Percentiles rank a stretch among this genome's conserved stretches.
phyloP scores from a whole-genome alignment of 2,329 filamentous ascomycete species.

The Diplodia seriata region DNA sequence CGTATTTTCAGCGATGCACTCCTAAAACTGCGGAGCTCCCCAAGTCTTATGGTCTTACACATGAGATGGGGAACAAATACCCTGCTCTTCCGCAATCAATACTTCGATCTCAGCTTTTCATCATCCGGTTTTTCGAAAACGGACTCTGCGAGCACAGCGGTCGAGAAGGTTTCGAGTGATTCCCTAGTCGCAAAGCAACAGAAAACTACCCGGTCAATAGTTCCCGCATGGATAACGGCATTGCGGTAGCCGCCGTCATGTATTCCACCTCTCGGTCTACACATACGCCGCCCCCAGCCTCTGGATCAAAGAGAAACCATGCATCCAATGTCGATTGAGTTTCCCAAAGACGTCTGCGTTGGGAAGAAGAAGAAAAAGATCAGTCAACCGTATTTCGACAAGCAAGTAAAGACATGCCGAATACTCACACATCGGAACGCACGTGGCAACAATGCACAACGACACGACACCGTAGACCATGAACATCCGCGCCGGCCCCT shows the following conservation, averaged over 20 bases:
- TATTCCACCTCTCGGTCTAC: not conserved
- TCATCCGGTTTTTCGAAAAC: too few species aligned
- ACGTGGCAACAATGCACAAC: conserved; percentile 41
- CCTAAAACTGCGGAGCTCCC: too few species aligned
- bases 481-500: conserved; percentile 41
- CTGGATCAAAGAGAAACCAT: conserved; percentile 30
- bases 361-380: not conserved
- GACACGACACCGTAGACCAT: conserved; percentile 43
- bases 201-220: not conserved
- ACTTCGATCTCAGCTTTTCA: too few species aligned
- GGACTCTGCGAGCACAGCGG: too few species aligned
- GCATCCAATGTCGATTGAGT: conserved; percentile 36
- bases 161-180: too few species aligned
- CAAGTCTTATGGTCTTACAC: too few species aligned
- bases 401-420: not conserved
- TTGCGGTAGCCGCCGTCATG: not conserved
- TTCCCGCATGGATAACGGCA: not conserved
- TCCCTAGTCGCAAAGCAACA: too few species aligned
- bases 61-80: too few species aligned
- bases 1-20: too few species aligned
- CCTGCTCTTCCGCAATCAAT: too few species aligned
- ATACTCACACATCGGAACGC: conserved; percentile 46
- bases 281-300: not conserved
- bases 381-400: too few species aligned
- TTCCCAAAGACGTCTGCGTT: conserved; percentile 37